Evolutionary conservation across 1,284 basidiomycete genomes (phyloP).

Genomic region (Hypsizygus ulmarius): DNA sequence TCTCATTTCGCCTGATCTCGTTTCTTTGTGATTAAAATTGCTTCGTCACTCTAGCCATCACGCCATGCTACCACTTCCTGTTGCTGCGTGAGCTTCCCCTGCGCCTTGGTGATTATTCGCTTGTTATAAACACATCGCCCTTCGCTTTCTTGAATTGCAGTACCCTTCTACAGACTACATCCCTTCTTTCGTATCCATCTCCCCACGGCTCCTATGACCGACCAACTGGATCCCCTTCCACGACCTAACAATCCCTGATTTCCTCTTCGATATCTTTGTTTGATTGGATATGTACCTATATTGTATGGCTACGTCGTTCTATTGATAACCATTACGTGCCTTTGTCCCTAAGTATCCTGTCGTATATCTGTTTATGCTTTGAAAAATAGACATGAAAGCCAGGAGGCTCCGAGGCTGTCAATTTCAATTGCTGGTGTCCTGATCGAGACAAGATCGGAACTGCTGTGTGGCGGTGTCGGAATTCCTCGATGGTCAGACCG

Average conservation of each 20-base stretch:
- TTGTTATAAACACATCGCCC: slow-evolving; percentile 19
- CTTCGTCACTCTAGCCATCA: background rate
- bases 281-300: slow-evolving; percentile 25
- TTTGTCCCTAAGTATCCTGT: background rate
- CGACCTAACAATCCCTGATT: slow-evolving; percentile 4
- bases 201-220: background rate
- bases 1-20: slow-evolving; percentile 21
- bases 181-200: background rate
- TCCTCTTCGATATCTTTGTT: slow-evolving; percentile 10
- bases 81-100: background rate
- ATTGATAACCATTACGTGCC: slow-evolving; percentile 17
- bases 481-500: too few relatives aligned
- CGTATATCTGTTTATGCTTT: background rate
- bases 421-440: background rate
- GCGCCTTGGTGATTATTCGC: slow-evolving; percentile 19
- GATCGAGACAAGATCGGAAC: slow-evolving; percentile 2
- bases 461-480: too few relatives aligned
- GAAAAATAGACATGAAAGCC: background rate
- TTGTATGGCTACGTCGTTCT: slow-evolving; percentile 23
- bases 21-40: slow-evolving; percentile 22
- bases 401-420: background rate
- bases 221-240: background rate
- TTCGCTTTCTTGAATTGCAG: slow-evolving; percentile 14
- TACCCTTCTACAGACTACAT: background rate
- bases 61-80: slow-evolving; percentile 4